Conservation (phyloP, 331 rosid species). For the Quercus tomentella region DNA sequence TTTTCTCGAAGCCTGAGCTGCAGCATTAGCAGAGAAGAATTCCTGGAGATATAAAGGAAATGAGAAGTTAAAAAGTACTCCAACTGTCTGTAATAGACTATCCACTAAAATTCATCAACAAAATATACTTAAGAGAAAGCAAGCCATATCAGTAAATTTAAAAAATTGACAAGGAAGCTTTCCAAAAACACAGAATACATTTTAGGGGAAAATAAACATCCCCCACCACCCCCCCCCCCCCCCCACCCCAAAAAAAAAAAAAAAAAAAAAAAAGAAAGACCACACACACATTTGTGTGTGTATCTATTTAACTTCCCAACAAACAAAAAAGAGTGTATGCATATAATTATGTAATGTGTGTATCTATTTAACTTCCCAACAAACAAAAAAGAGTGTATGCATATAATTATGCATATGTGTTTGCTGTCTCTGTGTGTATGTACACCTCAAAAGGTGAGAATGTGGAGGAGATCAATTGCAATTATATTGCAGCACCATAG, state of each 20-base stretch:
- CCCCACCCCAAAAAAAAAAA: neutral
- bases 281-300: no score
- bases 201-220: neutral
- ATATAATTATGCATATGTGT: no score
- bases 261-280: no score
- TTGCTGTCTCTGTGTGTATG: no score
- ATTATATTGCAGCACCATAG: no score
- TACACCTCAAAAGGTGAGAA: no score
- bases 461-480: no score
- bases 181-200: neutral
- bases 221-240: neutral
- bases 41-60: conserved; percentile 39
- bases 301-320: no score
- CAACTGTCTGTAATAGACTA: neutral
- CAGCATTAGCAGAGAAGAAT: conserved; percentile 67
- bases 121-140: neutral
- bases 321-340: no score
- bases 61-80: conserved; percentile 7
- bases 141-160: neutral
- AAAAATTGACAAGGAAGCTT: neutral
- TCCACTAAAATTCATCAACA: neutral
- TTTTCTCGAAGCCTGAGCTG: conserved; percentile 75
- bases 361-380: no score
- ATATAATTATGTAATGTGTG: no score
- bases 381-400: no score